A percentile compares a stretch with the other conserved stretches of the same genome.
These are phyloP conservation scores for Claviceps lovelessii DNA, from an alignment of 2,329 filamentous ascomycete species.

Conservation along the genomic window DNA sequence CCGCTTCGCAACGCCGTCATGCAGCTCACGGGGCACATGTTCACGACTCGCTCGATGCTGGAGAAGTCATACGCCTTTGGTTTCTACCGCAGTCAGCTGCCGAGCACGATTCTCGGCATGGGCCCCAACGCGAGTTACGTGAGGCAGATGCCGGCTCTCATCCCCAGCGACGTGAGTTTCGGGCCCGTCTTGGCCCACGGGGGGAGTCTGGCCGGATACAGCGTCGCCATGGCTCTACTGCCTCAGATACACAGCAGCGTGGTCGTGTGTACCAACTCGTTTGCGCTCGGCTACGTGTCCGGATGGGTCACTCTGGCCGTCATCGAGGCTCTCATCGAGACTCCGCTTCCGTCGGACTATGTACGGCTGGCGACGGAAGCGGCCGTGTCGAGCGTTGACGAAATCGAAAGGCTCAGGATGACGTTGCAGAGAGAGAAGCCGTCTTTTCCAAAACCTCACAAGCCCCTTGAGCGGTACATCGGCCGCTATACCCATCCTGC, in stretches of 20 bases:
- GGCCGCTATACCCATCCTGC: background rate
- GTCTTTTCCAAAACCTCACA: background rate
- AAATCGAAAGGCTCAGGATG: background rate
- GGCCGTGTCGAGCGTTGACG: background rate
- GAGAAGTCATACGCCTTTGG: background rate
- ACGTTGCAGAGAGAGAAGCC: background rate
- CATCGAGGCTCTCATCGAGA: background rate
- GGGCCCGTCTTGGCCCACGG: background rate
- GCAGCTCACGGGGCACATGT: background rate
- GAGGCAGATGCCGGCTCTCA: background rate
- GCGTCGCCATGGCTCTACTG: background rate
- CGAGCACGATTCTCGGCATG: background rate
- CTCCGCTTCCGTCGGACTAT: background rate
- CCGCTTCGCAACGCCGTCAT: background rate
- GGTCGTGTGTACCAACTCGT: background rate
- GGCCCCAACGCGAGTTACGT: background rate
- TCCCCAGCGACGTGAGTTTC: background rate
- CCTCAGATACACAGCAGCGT: background rate
- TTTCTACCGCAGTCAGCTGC: background rate
- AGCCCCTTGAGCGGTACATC: background rate
- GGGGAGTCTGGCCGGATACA: background rate
- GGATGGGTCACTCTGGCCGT: background rate
- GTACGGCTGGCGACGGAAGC: background rate
- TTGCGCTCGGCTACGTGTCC: background rate
- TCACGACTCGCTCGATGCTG: background rate